phyloP scores from a whole-genome alignment of 768 basidiomycete genomes.

The Phlebiopsis gigantea region DNA sequence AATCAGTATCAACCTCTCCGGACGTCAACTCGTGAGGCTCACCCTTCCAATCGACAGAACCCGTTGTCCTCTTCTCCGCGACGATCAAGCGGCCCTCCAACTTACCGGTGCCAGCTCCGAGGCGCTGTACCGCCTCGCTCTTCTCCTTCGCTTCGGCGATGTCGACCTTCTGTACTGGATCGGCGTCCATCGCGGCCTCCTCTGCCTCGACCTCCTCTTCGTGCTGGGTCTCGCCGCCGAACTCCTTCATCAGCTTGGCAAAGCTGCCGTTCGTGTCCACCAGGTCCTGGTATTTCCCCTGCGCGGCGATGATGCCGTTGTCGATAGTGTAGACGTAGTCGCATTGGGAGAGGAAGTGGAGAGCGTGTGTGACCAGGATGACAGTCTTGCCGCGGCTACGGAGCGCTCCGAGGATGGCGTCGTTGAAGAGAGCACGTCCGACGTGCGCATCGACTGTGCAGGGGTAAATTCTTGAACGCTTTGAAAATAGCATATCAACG shows the following conservation, averaged over 20 bases:
- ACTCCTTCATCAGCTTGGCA: conserved; percentile 52
- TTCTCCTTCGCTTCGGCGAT: conserved; percentile 34
- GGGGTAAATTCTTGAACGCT: neutral
- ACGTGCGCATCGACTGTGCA: conserved; percentile 72
- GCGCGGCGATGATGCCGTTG: conserved; percentile 40
- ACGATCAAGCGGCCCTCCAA: conserved; percentile 63
- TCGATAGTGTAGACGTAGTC: conserved; percentile 47
- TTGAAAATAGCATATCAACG: conserved; percentile 6
- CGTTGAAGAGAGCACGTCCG: conserved; percentile 60
- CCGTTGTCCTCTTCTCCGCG: conserved; percentile 60
- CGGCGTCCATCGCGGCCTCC: conserved; percentile 20
- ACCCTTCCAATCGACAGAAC: conserved; percentile 51
- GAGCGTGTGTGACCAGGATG: conserved; percentile 50
- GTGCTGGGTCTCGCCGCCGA: conserved; percentile 44
- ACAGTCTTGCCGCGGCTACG: conserved; percentile 43
- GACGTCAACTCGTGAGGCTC: conserved; percentile 3
- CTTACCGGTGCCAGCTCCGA: conserved; percentile 52
- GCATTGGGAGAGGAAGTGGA: conserved; percentile 47
- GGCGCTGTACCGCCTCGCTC: conserved; percentile 27
- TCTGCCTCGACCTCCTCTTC: conserved; percentile 30
- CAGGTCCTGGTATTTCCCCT: conserved; percentile 50
- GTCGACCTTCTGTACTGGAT: conserved; percentile 10
- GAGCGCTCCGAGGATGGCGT: conserved; percentile 51
- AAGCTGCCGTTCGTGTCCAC: conserved; percentile 47
- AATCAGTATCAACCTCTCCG: neutral